Evolutionary conservation across 176 grass and related monocot genomes (phyloP).

Genomic region (Guadua angustifolia): DNA sequence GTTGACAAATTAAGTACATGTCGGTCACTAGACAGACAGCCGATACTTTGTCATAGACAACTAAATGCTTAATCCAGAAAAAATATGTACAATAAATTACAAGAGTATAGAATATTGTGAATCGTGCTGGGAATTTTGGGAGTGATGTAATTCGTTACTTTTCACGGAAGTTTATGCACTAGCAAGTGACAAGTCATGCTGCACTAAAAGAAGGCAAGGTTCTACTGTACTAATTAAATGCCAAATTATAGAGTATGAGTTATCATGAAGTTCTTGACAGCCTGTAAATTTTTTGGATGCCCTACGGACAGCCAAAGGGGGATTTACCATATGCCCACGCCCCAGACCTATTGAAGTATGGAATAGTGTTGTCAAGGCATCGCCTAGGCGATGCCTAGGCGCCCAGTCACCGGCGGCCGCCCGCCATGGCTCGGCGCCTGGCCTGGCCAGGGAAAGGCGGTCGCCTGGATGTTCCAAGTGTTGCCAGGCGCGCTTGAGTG

Average conservation of each 20-base stretch:
- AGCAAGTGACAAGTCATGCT: not conserved
- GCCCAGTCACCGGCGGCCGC: too few relatives aligned
- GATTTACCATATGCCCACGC: not conserved
- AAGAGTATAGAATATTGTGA: not conserved
- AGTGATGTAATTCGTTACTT: not conserved
- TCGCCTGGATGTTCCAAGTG: too few relatives aligned
- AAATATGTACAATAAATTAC: not conserved
- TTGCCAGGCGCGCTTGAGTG: too few relatives aligned
- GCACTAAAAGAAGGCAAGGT: not conserved
- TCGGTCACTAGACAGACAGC: not conserved
- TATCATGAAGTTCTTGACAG: not conserved
- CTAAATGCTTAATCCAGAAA: not conserved
- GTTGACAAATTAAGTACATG: constrained; percentile 9
- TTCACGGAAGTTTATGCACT: not conserved
- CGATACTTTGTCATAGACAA: constrained; percentile 1
- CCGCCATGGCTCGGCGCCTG: too few relatives aligned
- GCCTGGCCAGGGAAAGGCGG: too few relatives aligned
- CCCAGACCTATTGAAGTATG: not conserved
- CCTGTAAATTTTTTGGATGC: not conserved
- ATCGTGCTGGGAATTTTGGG: not conserved
- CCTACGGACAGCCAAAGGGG: not conserved
- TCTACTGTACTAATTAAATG: constrained; percentile 23
- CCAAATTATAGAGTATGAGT: constrained; percentile 27
- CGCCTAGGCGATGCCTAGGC: too few relatives aligned
- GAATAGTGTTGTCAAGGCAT: too few relatives aligned